These are phyloP conservation scores for Jamesozyma spencerorum DNA, from an alignment of 805 yeast species.

Conservation along the genomic window DNA sequence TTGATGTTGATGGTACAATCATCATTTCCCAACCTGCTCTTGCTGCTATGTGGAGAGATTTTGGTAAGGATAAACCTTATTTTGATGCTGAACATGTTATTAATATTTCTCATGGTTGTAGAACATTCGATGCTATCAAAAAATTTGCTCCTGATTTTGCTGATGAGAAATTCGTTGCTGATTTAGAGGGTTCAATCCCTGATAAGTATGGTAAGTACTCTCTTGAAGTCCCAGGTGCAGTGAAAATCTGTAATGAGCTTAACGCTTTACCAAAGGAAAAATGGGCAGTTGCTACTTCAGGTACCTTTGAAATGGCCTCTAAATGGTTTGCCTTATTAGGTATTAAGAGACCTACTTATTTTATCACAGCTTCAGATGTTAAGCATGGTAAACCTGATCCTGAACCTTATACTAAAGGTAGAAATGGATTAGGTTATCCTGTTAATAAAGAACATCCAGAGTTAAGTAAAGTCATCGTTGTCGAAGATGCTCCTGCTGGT, in stretches of 20 bases:
- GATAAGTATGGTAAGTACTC: slow-evolving; percentile 65
- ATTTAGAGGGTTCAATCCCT: slow-evolving; percentile 62
- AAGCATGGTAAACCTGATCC: slow-evolving; percentile 79
- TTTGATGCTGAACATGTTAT: slow-evolving; percentile 64
- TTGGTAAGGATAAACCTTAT: slow-evolving; percentile 57
- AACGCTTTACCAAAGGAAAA: slow-evolving; percentile 44
- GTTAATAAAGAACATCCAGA: slow-evolving; percentile 30
- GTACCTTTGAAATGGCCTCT: slow-evolving; percentile 66
- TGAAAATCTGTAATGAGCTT: slow-evolving; percentile 48
- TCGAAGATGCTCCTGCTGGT: slow-evolving; percentile 89
- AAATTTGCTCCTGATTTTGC: slow-evolving; percentile 71
- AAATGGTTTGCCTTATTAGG: slow-evolving; percentile 67
- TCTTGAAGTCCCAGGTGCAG: slow-evolving; percentile 68
- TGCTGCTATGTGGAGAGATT: slow-evolving; percentile 72
- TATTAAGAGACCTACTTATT: slow-evolving; percentile 55
- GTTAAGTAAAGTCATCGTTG: slow-evolving; percentile 46
- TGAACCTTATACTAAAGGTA: slow-evolving; percentile 62
- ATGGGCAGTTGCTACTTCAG: slow-evolving; percentile 87
- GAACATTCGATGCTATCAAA: slow-evolving; percentile 70
- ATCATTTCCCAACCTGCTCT: slow-evolving; percentile 78
- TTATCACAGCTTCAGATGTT: slow-evolving; percentile 77
- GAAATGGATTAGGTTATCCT: slow-evolving; percentile 32
- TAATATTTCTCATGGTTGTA: slow-evolving; percentile 70
- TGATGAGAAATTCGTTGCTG: slow-evolving; percentile 50
- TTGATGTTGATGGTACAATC: slow-evolving; percentile 83